Evolutionary conservation across 2,329 filamentous ascomycete genomes (phyloP), one percentile per base, ranked within the genome.

Genomic region (Arthrobotrys megalospora): DNA sequence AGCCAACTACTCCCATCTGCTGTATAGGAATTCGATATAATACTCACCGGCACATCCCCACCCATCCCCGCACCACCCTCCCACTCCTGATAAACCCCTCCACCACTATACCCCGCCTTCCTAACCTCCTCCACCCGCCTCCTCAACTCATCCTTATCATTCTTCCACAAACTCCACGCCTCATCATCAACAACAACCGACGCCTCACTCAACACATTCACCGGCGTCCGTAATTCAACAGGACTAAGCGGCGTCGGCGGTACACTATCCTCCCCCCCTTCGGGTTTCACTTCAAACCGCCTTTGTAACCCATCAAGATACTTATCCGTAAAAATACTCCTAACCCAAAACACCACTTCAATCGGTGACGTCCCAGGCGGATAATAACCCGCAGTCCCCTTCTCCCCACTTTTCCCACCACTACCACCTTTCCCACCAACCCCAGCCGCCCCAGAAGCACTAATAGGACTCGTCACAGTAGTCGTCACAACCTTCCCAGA

Each of bases 271-370:
- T 55, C 48, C 5, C 16, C 28, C 16, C 1, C n/a, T 11, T 48
- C 48, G 5, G 24, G 24, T 5, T 28, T 28, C 8, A 11, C 8
- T n/a, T 77, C 60, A 24, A 77, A 32, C 66, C 73, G 41, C 8
- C 38, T 2, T 32, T 70, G 45, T 8, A 77, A 28, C 0, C 28
- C 19, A 24, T 34, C 6, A 1, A 77, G 16, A 45, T 77, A 77
- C 11, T 52, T 55, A 32, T 77, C 73, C 16, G 73, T 77, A 62
- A 77, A 77, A 3, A 77, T 77, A 14, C 65, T 41, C 47, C 73
- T 16, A 14, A 77, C 32, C 14, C 55, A 77, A 10, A 47, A 60
- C 0, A 77, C 41, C 4, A 77, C 73, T 16, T 77, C 73, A 14
- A 77, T 53, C 3, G 73, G 73, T 32, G 73, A 77, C 14, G 66